A percentile compares a stretch with the other conserved stretches of the same genome.
Conservation (phyloP, 306 rosid species). For the Cyamopsis tetragonoloba region DNA sequence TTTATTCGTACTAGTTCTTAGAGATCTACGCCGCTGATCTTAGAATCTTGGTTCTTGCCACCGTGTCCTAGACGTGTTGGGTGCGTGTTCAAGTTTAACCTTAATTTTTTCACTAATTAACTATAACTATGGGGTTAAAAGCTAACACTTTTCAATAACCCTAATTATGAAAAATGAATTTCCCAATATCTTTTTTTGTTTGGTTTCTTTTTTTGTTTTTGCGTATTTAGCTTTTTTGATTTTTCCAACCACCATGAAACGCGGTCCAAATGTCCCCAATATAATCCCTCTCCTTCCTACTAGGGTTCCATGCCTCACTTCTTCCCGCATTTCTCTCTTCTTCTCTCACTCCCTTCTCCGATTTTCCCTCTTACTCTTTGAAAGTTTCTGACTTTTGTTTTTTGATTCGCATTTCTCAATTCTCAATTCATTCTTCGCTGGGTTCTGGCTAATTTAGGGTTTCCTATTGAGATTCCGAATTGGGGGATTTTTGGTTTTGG, state of each 20-base stretch:
- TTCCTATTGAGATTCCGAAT: background rate
- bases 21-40: constrained; percentile 14
- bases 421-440: background rate
- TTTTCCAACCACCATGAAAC: constrained; percentile 45
- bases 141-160: background rate
- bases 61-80: constrained; percentile 47
- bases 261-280: constrained; percentile 49
- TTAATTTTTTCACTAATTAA: background rate
- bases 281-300: constrained; percentile 39
- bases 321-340: constrained; percentile 20
- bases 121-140: background rate
- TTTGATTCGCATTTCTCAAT: too few species aligned
- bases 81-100: background rate
- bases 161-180: background rate
- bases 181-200: background rate
- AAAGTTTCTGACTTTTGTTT: background rate
- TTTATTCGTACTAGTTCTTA: background rate
- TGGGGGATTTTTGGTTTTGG: background rate
- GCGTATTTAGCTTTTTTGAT: constrained; percentile 1
- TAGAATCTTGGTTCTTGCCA: constrained; percentile 24
- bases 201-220: background rate
- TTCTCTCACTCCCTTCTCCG: background rate
- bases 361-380: constrained; percentile 1
- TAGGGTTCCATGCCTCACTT: constrained; percentile 40
- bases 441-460: background rate